These are phyloP conservation scores for Capsicum chinense DNA, from an alignment of 257 asterid species.

Conservation along the genomic window DNA sequence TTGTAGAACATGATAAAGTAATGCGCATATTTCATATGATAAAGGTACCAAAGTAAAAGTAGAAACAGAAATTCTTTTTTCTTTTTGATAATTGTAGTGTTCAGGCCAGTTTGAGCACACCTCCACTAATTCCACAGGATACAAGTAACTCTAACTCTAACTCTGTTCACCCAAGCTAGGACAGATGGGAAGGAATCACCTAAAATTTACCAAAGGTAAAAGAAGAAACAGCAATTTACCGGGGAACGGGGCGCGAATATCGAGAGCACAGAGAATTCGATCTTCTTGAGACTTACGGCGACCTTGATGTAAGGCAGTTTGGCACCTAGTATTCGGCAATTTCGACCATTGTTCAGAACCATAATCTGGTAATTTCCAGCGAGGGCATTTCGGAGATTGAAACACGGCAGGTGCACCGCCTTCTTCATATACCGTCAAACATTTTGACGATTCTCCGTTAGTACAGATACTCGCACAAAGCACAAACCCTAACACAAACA, in stretches of 20 bases:
- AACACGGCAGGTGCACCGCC: conserved; percentile 99
- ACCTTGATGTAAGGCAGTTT: conserved; percentile 79
- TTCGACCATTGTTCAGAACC: conserved; percentile 38
- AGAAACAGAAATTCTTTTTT: neutral
- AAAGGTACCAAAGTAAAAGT: neutral
- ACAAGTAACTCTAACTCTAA: no score
- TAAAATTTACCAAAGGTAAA: neutral
- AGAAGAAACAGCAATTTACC: conserved; percentile 42
- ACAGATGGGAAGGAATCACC: neutral
- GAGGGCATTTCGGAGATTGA: conserved; percentile 94
- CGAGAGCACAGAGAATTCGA: conserved; percentile 75
- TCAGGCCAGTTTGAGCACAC: no score
- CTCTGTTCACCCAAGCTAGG: no score
- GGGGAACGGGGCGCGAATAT: conserved; percentile 81
- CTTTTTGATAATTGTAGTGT: no score
- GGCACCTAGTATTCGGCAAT: conserved; percentile 57
- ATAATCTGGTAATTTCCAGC: conserved; percentile 72
- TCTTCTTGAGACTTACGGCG: conserved; percentile 90
- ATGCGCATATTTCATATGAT: neutral
- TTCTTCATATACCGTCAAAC: conserved; percentile 82
- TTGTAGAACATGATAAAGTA: neutral
- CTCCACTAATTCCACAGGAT: no score
- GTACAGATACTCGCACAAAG: conserved; percentile 36
- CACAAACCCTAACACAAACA: conserved; percentile 42
- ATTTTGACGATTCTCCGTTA: conserved; percentile 76